Evolutionary conservation across 306 rosid species (phyloP), one percentile per base, ranked within the genome.

Genomic region (Cyclanthera cordifolia): DNA sequence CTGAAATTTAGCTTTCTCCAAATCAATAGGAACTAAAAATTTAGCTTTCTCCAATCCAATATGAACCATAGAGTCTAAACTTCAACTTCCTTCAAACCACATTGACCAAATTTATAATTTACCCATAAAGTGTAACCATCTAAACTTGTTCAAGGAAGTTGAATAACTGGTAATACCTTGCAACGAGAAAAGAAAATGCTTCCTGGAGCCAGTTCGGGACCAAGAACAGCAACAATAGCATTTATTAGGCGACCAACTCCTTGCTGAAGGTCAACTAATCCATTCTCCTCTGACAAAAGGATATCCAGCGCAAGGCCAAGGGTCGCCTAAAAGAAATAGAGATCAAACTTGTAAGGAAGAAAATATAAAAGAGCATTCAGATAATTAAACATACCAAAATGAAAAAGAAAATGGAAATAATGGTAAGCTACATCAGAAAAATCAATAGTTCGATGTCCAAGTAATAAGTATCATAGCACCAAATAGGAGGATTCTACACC

Each of bases 201-300:
- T 67, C 94, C 98, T n/a, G 98, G 96, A 41, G 84, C 84, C 77
- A 93, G 98, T 84, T 93, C 98, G 41, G 98, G 98, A 75, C 98
- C 98, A 80, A 93, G 88, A 79, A 87, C 91, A 72, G 95, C 87
- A 64, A 93, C 96, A 71, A 93, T 80, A 53, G 95, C 98, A 79
- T 93, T 93, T 77, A 93, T 84, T 56, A 93, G 87, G 75, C 98
- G 91, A 55, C 95, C 98, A 76, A 87, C 96, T 55, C 96, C 98
- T 81, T 87, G 98, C 80, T 84, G 98, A 87, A 89, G 86, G 79
- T 82, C 88, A 74, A 86, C 85, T 77, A 84, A 85, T 71, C 98
- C 96, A 76, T 84, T 93, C 53, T 93, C 98, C 78, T 89, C 98
- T 8, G 96, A 84, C 77, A 93, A 76, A 72, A 89, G 95, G 81